Conservation (phyloP, 345 rosid genomes). For the Schrenkiella parvula region DNA sequence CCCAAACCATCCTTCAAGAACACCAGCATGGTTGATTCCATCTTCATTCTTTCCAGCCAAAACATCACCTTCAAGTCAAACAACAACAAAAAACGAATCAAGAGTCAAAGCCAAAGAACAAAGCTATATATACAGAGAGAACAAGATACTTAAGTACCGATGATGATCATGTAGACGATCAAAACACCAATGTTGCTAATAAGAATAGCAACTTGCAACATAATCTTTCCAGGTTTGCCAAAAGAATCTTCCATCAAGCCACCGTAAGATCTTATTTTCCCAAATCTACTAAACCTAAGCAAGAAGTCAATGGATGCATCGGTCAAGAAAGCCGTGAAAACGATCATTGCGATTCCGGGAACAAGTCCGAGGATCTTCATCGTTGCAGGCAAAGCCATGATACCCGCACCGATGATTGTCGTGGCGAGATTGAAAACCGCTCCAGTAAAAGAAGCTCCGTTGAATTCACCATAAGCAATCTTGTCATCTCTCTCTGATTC, state of each 20-base stretch:
- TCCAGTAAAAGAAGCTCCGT: constrained; percentile 86
- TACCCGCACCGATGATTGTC: constrained; percentile 87
- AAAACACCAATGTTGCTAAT: constrained; percentile 89
- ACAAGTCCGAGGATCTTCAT: constrained; percentile 79
- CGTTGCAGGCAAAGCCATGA: constrained; percentile 96
- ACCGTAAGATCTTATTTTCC: constrained; percentile 64
- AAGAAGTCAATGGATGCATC: constrained; percentile 76
- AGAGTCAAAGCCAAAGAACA: background rate
- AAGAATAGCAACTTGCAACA: constrained; percentile 61
- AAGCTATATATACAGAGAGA: background rate
- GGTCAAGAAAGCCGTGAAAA: constrained; percentile 79
- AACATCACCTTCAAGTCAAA: constrained; percentile 51
- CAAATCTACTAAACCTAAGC: constrained; percentile 71
- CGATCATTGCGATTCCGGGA: constrained; percentile 60
- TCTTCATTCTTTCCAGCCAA: constrained; percentile 76
- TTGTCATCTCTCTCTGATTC: constrained; percentile 39
- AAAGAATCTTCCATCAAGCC: constrained; percentile 87
- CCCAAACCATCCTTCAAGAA: constrained; percentile 93
- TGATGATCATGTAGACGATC: constrained; percentile 92
- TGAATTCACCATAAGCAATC: constrained; percentile 50
- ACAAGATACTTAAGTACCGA: constrained; percentile 43
- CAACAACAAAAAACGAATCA: background rate
- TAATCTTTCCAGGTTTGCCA: constrained; percentile 63
- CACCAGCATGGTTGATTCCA: constrained; percentile 78
- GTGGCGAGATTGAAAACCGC: constrained; percentile 90